phyloP scores from a whole-genome alignment of 2,329 filamentous ascomycete genomes.

The Colletotrichum spaethianum region DNA sequence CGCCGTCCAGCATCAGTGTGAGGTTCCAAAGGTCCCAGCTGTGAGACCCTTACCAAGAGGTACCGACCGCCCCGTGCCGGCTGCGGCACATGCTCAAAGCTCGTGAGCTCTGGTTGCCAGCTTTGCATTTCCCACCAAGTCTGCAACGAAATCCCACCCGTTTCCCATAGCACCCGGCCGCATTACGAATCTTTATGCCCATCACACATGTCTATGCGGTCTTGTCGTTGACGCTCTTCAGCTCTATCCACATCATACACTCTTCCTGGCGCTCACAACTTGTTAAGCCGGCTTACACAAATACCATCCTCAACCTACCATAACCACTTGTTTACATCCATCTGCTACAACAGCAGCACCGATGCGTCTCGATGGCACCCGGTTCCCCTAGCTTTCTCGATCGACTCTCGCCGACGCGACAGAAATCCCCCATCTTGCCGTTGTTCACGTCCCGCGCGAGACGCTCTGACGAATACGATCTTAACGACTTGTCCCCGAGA shows the following conservation, averaged over 20 bases:
- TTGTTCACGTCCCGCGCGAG: conserved; percentile 46
- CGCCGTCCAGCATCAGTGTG: background rate
- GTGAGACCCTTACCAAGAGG: background rate
- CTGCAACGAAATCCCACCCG: background rate
- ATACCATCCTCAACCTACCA: background rate
- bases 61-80: conserved; percentile 13
- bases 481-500: conserved; percentile 57
- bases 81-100: conserved; percentile 40
- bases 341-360: background rate
- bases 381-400: conserved; percentile 41
- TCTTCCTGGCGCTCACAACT: background rate
- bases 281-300: background rate
- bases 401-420: conserved; percentile 38
- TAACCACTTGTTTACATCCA: background rate
- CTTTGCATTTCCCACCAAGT: background rate
- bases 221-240: background rate
- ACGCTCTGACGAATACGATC: conserved; percentile 52
- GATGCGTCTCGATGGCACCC: conserved; percentile 36
- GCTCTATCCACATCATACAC: background rate
- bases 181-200: background rate
- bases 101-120: conserved; percentile 33
- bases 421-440: conserved; percentile 46
- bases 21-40: background rate
- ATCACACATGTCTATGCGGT: background rate
- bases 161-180: background rate